Percentiles rank a stretch among this genome's conserved stretches.
phyloP scores from a whole-genome alignment of 2,329 filamentous ascomycete species.

The Fusarium pseudonygamai region DNA sequence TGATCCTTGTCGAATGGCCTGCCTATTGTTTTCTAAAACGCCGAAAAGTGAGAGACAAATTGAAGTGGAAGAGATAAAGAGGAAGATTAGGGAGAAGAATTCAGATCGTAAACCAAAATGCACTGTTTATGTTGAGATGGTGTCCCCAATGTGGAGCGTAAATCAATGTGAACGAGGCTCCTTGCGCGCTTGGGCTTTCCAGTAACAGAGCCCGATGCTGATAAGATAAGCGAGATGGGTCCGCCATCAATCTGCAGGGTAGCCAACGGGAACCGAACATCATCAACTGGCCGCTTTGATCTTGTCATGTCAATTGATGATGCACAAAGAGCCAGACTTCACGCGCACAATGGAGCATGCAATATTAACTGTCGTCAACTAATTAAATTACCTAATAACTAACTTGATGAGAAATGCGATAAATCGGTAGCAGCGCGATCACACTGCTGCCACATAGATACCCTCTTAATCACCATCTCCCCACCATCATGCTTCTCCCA shows the following conservation, averaged over 20 bases:
- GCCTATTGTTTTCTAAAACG: accelerated
- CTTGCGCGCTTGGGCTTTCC: background rate
- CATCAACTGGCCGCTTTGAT: accelerated
- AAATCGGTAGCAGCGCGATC: background rate
- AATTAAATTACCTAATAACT: too few relatives aligned
- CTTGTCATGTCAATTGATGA: background rate
- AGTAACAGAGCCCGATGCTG: background rate
- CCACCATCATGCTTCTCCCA: background rate
- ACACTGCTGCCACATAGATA: background rate
- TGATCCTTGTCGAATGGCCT: background rate
- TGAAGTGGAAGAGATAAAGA: accelerated
- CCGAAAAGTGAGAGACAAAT: background rate
- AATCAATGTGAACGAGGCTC: background rate
- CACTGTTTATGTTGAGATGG: background rate
- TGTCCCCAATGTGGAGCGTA: background rate
- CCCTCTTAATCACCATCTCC: background rate
- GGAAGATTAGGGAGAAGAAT: accelerated
- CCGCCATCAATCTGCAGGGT: background rate
- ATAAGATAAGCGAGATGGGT: background rate
- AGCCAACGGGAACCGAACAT: background rate
- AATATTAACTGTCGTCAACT: too few relatives aligned
- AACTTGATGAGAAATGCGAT: background rate
- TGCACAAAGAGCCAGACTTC: background rate
- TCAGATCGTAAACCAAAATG: accelerated
- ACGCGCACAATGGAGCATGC: too few relatives aligned